Percentiles rank a stretch among this genome's conserved stretches.
phyloP scores from a whole-genome alignment of 2,329 filamentous ascomycete genomes.

The Blastomyces emzantsi region DNA sequence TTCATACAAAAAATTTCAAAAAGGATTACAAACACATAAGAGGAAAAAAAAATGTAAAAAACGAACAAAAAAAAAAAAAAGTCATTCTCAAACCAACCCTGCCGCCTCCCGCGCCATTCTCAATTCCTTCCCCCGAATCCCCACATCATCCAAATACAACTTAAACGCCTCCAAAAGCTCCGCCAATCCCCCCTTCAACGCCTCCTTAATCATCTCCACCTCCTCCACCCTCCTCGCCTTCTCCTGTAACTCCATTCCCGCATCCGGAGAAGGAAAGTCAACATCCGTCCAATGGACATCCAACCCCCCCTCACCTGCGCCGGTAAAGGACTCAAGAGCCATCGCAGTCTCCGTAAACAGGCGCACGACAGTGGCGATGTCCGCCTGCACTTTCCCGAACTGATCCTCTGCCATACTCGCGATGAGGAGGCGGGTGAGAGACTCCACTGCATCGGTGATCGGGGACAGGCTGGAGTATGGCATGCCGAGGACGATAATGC shows the following conservation, averaged over 20 bases:
- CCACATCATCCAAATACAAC: slow-evolving; percentile 61
- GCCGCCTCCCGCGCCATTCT: slow-evolving; percentile 60
- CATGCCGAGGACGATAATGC: slow-evolving; percentile 59
- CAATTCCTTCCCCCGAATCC: slow-evolving; percentile 62
- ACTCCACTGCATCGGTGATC: slow-evolving; percentile 62
- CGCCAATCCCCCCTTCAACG: slow-evolving; percentile 56
- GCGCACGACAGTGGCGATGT: slow-evolving; percentile 65
- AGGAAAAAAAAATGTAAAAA: neutral
- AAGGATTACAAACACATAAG: no score
- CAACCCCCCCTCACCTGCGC: slow-evolving; percentile 36
- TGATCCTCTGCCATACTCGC: slow-evolving; percentile 70
- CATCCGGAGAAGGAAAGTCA: slow-evolving; percentile 36
- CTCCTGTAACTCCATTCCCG: slow-evolving; percentile 23
- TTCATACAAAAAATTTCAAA: no score
- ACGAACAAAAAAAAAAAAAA: neutral
- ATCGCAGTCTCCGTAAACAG: slow-evolving; percentile 60
- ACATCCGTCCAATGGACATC: slow-evolving; percentile 73
- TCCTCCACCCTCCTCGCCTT: slow-evolving; percentile 44
- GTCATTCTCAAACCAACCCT: slow-evolving; percentile 16
- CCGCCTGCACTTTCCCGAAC: slow-evolving; percentile 76
- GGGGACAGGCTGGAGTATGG: slow-evolving; percentile 62
- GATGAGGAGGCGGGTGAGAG: slow-evolving; percentile 59
- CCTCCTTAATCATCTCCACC: slow-evolving; percentile 59
- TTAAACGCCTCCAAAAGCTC: slow-evolving; percentile 64
- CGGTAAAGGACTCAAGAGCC: slow-evolving; percentile 59